A percentile compares a stretch with the other conserved stretches of the same genome.
These are phyloP conservation scores for Catunica adiposa DNA, from an alignment of 2,329 filamentous ascomycete species.

Conservation along the genomic window DNA sequence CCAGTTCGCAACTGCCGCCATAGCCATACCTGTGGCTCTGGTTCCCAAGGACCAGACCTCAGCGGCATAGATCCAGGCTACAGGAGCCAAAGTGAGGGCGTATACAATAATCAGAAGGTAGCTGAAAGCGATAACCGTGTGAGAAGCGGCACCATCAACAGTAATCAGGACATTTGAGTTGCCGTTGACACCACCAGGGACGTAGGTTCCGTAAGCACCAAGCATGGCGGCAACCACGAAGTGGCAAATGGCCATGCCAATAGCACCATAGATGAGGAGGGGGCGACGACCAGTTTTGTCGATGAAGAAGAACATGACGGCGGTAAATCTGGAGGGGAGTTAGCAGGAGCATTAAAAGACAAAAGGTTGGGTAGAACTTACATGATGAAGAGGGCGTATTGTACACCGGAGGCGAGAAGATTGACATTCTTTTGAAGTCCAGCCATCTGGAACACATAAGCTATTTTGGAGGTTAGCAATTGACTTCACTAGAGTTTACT, in stretches of 20 bases:
- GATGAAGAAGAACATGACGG: slow-evolving; percentile 30
- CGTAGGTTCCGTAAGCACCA: slow-evolving; percentile 27
- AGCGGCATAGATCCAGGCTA: slow-evolving; percentile 49
- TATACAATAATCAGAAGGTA: slow-evolving; percentile 49
- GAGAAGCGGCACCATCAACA: slow-evolving; percentile 34
- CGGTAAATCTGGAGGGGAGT: slow-evolving; percentile 25
- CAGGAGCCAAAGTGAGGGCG: slow-evolving; percentile 44
- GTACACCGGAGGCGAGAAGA: slow-evolving; percentile 37
- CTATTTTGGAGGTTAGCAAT: slow-evolving; percentile 4
- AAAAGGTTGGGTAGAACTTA: slow-evolving; percentile 1
- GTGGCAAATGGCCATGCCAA: slow-evolving; percentile 48
- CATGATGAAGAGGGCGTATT: slow-evolving; percentile 29
- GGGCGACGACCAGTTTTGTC: slow-evolving; percentile 43
- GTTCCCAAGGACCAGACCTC: slow-evolving; percentile 48
- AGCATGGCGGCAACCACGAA: slow-evolving; percentile 38
- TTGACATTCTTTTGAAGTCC: slow-evolving; percentile 30
- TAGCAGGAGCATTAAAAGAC: slow-evolving; percentile 15
- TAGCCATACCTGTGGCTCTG: slow-evolving; percentile 41
- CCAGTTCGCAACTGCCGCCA: slow-evolving; percentile 35
- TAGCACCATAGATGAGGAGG: slow-evolving; percentile 46
- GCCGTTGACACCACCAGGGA: slow-evolving; percentile 28
- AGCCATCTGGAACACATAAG: slow-evolving; percentile 25
- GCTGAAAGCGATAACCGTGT: slow-evolving; percentile 48
- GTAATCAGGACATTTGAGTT: slow-evolving; percentile 29
- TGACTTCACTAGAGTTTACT: neutral